Percentiles rank a stretch among this genome's conserved stretches.
Evolutionary conservation across 2,329 filamentous ascomycete genomes (phyloP).

Genomic region (Talaromyces albobiverticillius): DNA sequence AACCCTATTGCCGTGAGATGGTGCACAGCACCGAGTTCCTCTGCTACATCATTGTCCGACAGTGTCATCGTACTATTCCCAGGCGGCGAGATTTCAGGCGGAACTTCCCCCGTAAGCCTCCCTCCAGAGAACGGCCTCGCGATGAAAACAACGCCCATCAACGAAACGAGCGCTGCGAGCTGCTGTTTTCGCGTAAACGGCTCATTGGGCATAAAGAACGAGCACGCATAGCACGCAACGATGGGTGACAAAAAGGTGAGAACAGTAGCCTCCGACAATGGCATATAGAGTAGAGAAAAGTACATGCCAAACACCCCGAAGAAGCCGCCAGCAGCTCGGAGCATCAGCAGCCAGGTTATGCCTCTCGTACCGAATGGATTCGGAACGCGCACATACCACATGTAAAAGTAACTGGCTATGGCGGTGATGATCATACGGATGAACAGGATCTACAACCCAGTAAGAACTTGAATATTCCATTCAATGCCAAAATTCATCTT

Average conservation of each 20-base stretch:
- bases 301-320: constrained; percentile 80
- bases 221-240: constrained; percentile 76
- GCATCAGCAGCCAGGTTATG: constrained; percentile 65
- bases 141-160: constrained; percentile 79
- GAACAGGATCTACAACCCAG: constrained; percentile 63
- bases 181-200: constrained; percentile 76
- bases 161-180: constrained; percentile 69
- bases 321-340: constrained; percentile 68
- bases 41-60: background rate
- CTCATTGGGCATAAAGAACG: constrained; percentile 66
- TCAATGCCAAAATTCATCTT: constrained; percentile 12
- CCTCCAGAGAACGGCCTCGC: constrained; percentile 58
- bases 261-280: constrained; percentile 82
- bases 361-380: constrained; percentile 66
- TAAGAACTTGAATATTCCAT: background rate
- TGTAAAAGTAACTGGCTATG: constrained; percentile 65
- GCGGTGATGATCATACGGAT: constrained; percentile 73
- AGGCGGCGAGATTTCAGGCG: background rate
- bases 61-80: constrained; percentile 8
- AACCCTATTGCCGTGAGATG: constrained; percentile 68
- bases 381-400: constrained; percentile 67
- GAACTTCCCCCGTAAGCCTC: constrained; percentile 2
- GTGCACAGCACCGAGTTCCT: constrained; percentile 45
- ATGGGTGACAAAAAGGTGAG: constrained; percentile 83
- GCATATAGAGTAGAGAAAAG: constrained; percentile 72